Evolutionary conservation across 495 filamentous ascomycete species (phyloP).

Genomic region (Pyronema omphalodes): DNA sequence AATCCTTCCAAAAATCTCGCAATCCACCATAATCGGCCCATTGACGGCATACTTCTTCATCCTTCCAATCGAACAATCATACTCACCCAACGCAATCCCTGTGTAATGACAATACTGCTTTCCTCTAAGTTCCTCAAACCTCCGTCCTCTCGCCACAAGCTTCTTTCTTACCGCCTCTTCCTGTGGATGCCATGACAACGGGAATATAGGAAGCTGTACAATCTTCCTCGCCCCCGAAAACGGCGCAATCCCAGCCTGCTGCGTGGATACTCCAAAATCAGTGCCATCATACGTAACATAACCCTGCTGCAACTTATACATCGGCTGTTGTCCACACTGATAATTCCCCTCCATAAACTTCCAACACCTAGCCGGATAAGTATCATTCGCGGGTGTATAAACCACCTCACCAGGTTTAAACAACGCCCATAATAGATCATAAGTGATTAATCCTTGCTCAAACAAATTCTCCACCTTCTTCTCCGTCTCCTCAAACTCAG

Average conservation of each 20-base stretch:
- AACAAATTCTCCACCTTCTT: slow-evolving; percentile 5
- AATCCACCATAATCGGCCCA: slow-evolving; percentile 38
- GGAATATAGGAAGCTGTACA: slow-evolving; percentile 36
- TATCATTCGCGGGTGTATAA: slow-evolving; percentile 9
- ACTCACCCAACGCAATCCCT: slow-evolving; percentile 27
- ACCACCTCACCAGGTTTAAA: slow-evolving; percentile 28
- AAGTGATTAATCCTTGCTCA: slow-evolving; percentile 13
- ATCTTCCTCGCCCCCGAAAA: slow-evolving; percentile 42
- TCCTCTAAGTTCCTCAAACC: slow-evolving; percentile 37
- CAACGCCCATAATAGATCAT: slow-evolving; percentile 27
- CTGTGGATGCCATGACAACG: slow-evolving; percentile 37
- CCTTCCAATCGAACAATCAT: not conserved
- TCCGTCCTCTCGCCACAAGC: slow-evolving; percentile 31
- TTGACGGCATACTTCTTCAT: slow-evolving; percentile 12
- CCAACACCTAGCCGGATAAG: not conserved
- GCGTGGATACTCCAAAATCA: slow-evolving; percentile 33
- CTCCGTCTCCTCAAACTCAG: slow-evolving; percentile 8
- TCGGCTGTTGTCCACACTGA: slow-evolving; percentile 13
- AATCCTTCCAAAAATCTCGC: slow-evolving; percentile 16
- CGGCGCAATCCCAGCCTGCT: slow-evolving; percentile 28
- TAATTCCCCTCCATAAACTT: not conserved
- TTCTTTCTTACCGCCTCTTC: slow-evolving; percentile 26
- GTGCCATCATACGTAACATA: slow-evolving; percentile 45
- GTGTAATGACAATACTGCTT: slow-evolving; percentile 44
- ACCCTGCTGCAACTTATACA: slow-evolving; percentile 23